Percentiles rank a stretch among this genome's conserved stretches.
These are phyloP conservation scores for Clohesyomyces aquaticus DNA, from an alignment of 495 filamentous ascomycete genomes.

Conservation along the genomic window DNA sequence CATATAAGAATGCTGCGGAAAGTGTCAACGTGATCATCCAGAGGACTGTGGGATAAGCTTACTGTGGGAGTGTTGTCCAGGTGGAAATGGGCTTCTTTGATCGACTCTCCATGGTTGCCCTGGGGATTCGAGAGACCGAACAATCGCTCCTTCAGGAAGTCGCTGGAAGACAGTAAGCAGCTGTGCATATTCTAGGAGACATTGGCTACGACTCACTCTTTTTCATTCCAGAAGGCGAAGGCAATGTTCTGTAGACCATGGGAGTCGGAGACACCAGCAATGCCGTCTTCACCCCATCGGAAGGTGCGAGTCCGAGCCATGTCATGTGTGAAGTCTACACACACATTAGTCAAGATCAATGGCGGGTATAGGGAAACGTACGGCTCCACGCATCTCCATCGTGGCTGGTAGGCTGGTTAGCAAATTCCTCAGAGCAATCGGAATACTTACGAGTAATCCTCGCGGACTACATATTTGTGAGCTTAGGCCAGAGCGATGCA, in stretches of 20 bases:
- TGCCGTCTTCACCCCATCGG: slow-evolving; percentile 96
- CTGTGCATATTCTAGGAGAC: neutral
- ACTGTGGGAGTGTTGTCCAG: slow-evolving; percentile 82
- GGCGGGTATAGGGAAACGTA: slow-evolving; percentile 53
- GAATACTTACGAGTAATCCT: slow-evolving; percentile 83
- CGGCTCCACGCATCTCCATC: slow-evolving; percentile 96
- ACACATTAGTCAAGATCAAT: slow-evolving; percentile 14
- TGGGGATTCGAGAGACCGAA: slow-evolving; percentile 95
- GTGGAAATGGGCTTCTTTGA: slow-evolving; percentile 97
- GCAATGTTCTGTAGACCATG: slow-evolving; percentile 89
- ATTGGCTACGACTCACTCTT: slow-evolving; percentile 67
- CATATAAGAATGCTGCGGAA: slow-evolving; percentile 91
- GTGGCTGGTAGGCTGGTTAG: slow-evolving; percentile 48
- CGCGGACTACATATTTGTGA: slow-evolving; percentile 65
- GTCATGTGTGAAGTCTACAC: slow-evolving; percentile 86
- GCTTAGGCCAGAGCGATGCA: slow-evolving; percentile 16
- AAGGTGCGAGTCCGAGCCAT: slow-evolving; percentile 84
- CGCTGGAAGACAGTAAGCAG: slow-evolving; percentile 54
- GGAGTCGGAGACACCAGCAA: slow-evolving; percentile 91
- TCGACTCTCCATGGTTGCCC: slow-evolving; percentile 93
- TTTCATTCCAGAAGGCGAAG: slow-evolving; percentile 96
- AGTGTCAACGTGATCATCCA: slow-evolving; percentile 14
- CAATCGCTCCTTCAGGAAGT: slow-evolving; percentile 89
- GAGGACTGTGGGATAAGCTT: slow-evolving; percentile 44
- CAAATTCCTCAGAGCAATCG: slow-evolving; percentile 21